phyloP scores from a whole-genome alignment of 2,329 filamentous ascomycete genomes.

The Fusarium xyrophilum region DNA sequence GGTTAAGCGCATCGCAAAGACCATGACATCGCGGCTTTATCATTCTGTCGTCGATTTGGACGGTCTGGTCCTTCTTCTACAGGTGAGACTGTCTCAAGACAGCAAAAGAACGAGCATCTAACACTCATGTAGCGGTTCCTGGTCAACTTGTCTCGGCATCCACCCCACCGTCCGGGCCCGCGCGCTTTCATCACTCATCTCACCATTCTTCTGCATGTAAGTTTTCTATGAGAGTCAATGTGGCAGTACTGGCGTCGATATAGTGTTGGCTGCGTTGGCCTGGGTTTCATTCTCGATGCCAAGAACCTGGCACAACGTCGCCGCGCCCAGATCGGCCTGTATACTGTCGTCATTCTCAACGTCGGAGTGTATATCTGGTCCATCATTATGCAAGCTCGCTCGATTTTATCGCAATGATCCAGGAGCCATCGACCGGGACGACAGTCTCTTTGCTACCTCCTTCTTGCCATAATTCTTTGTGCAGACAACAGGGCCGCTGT shows the following conservation, averaged over 20 bases:
- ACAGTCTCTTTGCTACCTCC: not conserved
- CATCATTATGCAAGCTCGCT: slow-evolving; percentile 5
- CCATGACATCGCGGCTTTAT: slow-evolving; percentile 15
- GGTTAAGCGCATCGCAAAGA: slow-evolving; percentile 7
- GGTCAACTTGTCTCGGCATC: slow-evolving; percentile 14
- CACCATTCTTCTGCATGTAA: slow-evolving; percentile 20
- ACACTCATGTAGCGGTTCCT: not conserved
- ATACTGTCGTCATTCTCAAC: slow-evolving; percentile 5
- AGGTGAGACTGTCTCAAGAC: accelerated
- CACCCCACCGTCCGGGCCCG: slow-evolving; percentile 11
- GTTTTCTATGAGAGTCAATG: accelerated
- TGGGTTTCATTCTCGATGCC: slow-evolving; percentile 9
- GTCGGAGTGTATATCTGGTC: slow-evolving; percentile 13
- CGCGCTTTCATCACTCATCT: slow-evolving; percentile 5
- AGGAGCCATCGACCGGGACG: slow-evolving; percentile 10
- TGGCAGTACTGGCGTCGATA: accelerated
- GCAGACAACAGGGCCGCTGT: slow-evolving; percentile 4
- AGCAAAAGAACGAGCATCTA: accelerated
- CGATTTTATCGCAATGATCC: not conserved
- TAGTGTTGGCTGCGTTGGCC: slow-evolving; percentile 5
- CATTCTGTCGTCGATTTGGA: not conserved
- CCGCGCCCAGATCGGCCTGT: slow-evolving; percentile 4
- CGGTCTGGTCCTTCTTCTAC: slow-evolving; percentile 13
- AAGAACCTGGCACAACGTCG: slow-evolving; percentile 1
- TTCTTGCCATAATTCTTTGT: slow-evolving; percentile 16